Base-by-base conservation (phyloP, 495 filamentous ascomycete species). In the Corynascus novoguineensis region DNA sequence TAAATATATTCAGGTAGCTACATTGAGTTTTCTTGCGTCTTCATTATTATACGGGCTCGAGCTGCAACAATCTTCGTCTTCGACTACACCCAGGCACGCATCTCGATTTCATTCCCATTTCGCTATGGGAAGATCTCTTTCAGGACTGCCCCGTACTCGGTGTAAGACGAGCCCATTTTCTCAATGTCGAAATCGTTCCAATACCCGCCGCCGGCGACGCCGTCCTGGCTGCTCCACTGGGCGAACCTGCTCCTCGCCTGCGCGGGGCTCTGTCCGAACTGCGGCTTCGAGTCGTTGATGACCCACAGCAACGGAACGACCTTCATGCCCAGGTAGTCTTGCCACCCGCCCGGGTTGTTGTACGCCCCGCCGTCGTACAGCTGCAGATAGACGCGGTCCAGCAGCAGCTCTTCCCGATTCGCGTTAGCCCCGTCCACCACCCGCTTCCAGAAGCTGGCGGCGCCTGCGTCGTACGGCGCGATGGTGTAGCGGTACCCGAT, bases 131-230 rank as follows among this genome's bases (percentile, higher is more conserved):
- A 76, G 0, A 70, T 50, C 17, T 28, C 28, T 1, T 17, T 21
- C 46, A 76, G 54, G 6, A 72, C 70, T 6, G 59, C 35, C 7
- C 68, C 71, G 53, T 75, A 74, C 1, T 62, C 68, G n/a, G 56
- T 57, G 35, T 76, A 75, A 28, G 71, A 73, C 38, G 71, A 47
- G 12, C 56, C 50, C 65, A 74, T 75, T 64, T 75, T 74, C 61
- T 75, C 74, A 37, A 76, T 75, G 48, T 76, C 74, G 42, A 67
- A 75, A 50, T 76, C 71, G 50, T 76, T 76, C 72, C 72, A 76
- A 52, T 71, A 75, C 2, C 74, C 74, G 2, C 71, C 74, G 0
- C 73, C 74, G 3, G 64, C 71, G 22, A 76, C 53, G 2, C 63
- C 53, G 7, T 60, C 59, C 28, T 57, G 38, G 22, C 48, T 37